Conservation (phyloP, 257 asterid genomes). For the Ligustrum vulgare region DNA sequence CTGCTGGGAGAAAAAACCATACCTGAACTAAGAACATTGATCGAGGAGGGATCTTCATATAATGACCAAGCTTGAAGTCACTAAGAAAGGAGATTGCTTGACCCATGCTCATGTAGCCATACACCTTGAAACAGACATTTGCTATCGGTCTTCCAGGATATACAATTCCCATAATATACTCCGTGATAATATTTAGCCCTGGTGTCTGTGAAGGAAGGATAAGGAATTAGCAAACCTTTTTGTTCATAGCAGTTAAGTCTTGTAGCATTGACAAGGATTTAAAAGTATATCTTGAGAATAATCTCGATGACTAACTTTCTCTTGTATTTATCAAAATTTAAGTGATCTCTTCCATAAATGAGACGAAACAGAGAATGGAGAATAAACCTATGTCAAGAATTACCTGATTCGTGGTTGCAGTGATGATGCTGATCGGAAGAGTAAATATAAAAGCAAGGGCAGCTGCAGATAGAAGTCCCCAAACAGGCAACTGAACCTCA, state of each 20-base stretch:
- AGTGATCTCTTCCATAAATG: background rate
- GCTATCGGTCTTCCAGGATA: slow-evolving; percentile 83
- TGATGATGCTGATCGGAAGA: slow-evolving; percentile 70
- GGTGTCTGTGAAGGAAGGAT: slow-evolving; percentile 44
- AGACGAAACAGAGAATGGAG: background rate
- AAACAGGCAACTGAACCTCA: slow-evolving; percentile 62
- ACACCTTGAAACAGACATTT: slow-evolving; percentile 68
- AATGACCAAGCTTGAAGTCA: slow-evolving; percentile 85
- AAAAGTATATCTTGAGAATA: background rate
- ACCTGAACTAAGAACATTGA: slow-evolving; percentile 91
- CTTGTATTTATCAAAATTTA: background rate
- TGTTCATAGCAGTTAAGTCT: background rate
- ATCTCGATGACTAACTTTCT: background rate
- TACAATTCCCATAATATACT: slow-evolving; percentile 65
- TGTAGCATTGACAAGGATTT: background rate
- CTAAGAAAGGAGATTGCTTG: slow-evolving; percentile 76
- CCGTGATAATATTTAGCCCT: slow-evolving; percentile 67
- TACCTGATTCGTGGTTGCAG: slow-evolving; percentile 84
- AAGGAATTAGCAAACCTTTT: background rate
- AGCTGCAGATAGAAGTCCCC: slow-evolving; percentile 69
- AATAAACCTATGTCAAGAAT: background rate
- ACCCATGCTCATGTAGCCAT: slow-evolving; percentile 74
- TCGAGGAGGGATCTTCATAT: slow-evolving; percentile 84
- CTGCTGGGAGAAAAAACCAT: background rate
- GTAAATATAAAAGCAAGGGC: slow-evolving; percentile 54